Evolutionary conservation across 169 alveolate genomes (phyloP).

Genomic region (Eimeria brunetti): DNA sequence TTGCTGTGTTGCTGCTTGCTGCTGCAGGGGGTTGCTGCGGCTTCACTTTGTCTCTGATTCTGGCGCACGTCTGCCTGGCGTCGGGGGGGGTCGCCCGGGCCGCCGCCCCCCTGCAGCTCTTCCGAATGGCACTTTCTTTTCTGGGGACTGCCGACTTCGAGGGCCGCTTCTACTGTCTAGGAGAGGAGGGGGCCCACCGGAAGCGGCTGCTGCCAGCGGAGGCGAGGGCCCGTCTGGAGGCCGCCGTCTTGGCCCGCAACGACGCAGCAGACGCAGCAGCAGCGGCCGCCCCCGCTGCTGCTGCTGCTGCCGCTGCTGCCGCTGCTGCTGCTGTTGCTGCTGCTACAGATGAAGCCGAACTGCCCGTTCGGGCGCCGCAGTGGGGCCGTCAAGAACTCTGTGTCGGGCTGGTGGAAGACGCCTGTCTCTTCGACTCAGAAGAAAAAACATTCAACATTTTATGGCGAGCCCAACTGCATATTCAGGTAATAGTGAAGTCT

Average conservation of each 20-base stretch:
- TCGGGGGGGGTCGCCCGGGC: conserved; percentile 34
- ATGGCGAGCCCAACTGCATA: conserved; percentile 74
- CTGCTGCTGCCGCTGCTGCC: not conserved
- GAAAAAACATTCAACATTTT: conserved; percentile 58
- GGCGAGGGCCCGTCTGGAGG: conserved; percentile 12
- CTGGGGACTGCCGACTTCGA: conserved; percentile 59
- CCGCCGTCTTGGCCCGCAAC: conserved; percentile 21
- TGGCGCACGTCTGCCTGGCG: conserved; percentile 65
- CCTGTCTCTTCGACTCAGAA: conserved; percentile 70
- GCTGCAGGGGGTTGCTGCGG: conserved; percentile 57
- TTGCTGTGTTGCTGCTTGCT: not conserved
- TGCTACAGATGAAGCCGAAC: not conserved
- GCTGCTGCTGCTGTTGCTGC: conserved; percentile 11
- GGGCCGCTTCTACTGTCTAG: conserved; percentile 39
- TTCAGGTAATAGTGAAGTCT: conserved; percentile 38
- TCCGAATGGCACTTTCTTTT: conserved; percentile 64
- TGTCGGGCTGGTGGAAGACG: conserved; percentile 67
- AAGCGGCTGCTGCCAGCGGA: conserved; percentile 12
- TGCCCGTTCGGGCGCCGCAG: conserved; percentile 1
- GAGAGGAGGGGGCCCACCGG: conserved; percentile 13
- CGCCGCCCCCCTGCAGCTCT: conserved; percentile 65
- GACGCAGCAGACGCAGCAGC: conserved; percentile 67
- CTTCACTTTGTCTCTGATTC: conserved; percentile 64
- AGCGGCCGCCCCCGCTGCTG: not conserved
- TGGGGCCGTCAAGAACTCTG: conserved; percentile 51